Evolutionary conservation across 2,329 filamentous ascomycete genomes (phyloP), one percentile per base, ranked within the genome.

Genomic region (Botrytis fragariae): DNA sequence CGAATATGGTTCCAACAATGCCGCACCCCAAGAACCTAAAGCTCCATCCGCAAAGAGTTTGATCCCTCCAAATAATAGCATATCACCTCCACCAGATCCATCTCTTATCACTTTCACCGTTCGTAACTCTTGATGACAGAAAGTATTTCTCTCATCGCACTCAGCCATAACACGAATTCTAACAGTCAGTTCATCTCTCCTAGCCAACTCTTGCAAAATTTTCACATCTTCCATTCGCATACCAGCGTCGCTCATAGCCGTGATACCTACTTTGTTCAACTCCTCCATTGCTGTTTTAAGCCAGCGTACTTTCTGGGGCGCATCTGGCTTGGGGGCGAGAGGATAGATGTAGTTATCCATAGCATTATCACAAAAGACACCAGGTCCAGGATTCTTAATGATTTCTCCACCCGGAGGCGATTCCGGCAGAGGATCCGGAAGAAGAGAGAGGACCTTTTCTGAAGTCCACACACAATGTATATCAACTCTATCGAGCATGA

Each of bases 311-410:
- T 89, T 91, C 76, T 84, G 85, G n/a, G 84, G 83, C 8, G 80
- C 81, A 62, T 83, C 83, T 0, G 89, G 88, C 73, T 86, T 86
- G 2, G 90, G 90, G 83, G 89, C 91, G 29, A 87, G 77, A 3
- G 84, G 81, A 73, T 85, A 83, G 51, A 92, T 85, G 69, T 90
- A 80, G 3, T 60, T 65, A 61, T 90, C 88, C 87, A 92, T 92
- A 37, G 91, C 90, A 78, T 92, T 92, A 80, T 93, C 91, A 79
- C 91, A 93, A 77, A 93, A 92, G 16, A 93, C 90, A 60, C 91
- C 91, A 77, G 86, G 84, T 0, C 89, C 89, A 0, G 90, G 90
- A 5, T 88, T 82, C 44, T 86, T 84, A 22, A 91, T 80, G 18
- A 92, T 86, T 74, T 92, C 89, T 2, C 91, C 91, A 18, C 90